Evolutionary conservation across 2,329 filamentous ascomycete genomes (phyloP).

Genomic region (Epichloe aotearoae): DNA sequence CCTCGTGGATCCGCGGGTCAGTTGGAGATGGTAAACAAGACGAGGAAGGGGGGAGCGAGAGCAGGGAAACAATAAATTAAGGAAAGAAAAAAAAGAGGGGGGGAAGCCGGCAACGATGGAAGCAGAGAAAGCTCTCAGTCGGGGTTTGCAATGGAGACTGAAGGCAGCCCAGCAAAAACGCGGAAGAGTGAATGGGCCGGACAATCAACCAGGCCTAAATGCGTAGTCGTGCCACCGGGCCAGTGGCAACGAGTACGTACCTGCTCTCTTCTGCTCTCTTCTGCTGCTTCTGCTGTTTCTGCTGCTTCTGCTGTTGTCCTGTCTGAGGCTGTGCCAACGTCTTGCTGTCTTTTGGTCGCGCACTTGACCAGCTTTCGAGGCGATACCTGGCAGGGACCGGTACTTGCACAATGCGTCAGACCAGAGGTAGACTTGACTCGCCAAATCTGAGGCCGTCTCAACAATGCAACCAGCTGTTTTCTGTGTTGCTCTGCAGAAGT

Average conservation of each 20-base stretch:
- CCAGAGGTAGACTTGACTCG: not conserved
- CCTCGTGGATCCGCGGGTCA: conserved; percentile 6
- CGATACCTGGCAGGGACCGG: not conserved
- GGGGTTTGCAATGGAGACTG: conserved; percentile 6
- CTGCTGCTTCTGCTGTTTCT: too few species aligned
- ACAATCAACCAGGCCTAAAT: not conserved
- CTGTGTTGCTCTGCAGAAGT: not conserved
- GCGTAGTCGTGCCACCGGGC: not conserved
- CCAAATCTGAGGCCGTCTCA: not conserved
- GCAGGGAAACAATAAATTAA: not conserved
- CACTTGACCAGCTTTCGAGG: not conserved
- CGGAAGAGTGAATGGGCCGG: conserved; percentile 8
- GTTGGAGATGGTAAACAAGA: conserved; percentile 1
- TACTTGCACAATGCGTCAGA: conserved; percentile 1
- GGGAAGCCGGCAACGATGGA: conserved; percentile 1
- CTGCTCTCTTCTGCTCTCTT: not conserved
- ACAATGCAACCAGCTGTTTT: not conserved
- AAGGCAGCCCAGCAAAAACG: not conserved
- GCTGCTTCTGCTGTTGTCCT: not conserved
- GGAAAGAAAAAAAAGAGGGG: not conserved
- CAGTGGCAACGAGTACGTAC: not conserved
- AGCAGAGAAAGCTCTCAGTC: not conserved
- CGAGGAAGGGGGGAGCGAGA: conserved; percentile 1
- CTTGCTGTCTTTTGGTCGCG: not conserved
- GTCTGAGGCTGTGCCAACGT: not conserved